Conservation (phyloP, 2,329 filamentous ascomycete genomes). For the Alternaria triticimaculans region DNA sequence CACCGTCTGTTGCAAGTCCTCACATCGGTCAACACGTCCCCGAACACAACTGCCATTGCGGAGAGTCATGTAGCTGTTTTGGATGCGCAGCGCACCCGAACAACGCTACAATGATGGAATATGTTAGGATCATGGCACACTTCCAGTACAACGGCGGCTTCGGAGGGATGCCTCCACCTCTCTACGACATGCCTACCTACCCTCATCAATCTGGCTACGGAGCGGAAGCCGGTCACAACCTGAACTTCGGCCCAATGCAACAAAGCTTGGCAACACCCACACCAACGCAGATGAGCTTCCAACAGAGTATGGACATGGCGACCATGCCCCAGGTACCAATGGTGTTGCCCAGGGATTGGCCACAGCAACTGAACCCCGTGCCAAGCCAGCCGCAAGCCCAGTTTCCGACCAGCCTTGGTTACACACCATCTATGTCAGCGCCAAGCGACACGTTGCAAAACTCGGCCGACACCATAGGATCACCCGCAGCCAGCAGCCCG, state of each 20-base stretch:
- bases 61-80: slow-evolving; percentile 70
- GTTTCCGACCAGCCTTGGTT: slow-evolving; percentile 19
- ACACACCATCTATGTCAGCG: slow-evolving; percentile 14
- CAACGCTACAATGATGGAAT: slow-evolving; percentile 66
- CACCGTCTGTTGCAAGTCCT: slow-evolving; percentile 32
- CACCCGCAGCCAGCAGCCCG: slow-evolving; percentile 36
- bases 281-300: slow-evolving; percentile 29
- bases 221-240: slow-evolving; percentile 29
- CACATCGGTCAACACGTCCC: slow-evolving; percentile 45
- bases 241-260: slow-evolving; percentile 22
- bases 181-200: slow-evolving; percentile 45
- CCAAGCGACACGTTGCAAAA: slow-evolving; percentile 18
- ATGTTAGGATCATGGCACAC: slow-evolving; percentile 54
- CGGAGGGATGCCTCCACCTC: slow-evolving; percentile 38
- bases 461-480: slow-evolving; percentile 15
- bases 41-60: slow-evolving; percentile 66
- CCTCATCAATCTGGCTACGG: slow-evolving; percentile 42
- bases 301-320: slow-evolving; percentile 26
- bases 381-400: slow-evolving; percentile 20
- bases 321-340: slow-evolving; percentile 24
- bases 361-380: slow-evolving; percentile 22
- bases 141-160: slow-evolving; percentile 45
- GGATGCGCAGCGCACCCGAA: slow-evolving; percentile 73
- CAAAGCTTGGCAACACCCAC: slow-evolving; percentile 27
- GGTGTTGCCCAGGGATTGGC: slow-evolving; percentile 30